Evolutionary conservation across 768 basidiomycete species (phyloP), one percentile per base, ranked within the genome.

Genomic region (Dentipellis fragilis): DNA sequence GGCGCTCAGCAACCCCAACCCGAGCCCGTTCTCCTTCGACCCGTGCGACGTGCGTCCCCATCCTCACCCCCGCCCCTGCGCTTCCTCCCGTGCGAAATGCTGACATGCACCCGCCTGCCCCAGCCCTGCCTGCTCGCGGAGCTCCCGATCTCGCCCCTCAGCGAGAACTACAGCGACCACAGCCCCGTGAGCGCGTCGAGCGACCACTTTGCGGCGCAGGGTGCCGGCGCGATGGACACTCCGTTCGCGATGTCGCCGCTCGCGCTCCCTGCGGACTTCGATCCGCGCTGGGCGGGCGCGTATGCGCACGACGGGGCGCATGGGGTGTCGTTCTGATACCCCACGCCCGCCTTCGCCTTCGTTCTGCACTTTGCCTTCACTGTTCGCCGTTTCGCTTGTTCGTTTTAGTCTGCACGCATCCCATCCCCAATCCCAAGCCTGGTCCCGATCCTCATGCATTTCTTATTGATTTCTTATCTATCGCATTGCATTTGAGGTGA

Each of bases 91-190:
- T 6, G 10, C 34, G 11, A 34, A 16, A 35, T 19, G 36, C 29
- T 17, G 11, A 23, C 37, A 36, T 54, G 57, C 39, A 61, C 51
- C 22, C 17, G 9, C 22, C 39, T 38, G 17, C 21, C 57, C 35
- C 59, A 60, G 61, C 36, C 61, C 37, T 49, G 56, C 5, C 59
- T 55, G 37, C 54, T 60, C 19, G 59, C 57, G 40, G 61, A 62
- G n/a, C 54, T 62, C n/a, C 61, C 61, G 21, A 62, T 62, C 54
- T 62, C 61, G n/a, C 61, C 61, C n/a, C 51, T 62, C 51, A 62
- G 61, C 37, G 59, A 59, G 42, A 60, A 55, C 22, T 62, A 60
- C 52, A 57, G 61, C 40, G 61, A 62, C 23, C 52, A 42, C 16
- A 57, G 60, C 42, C 55, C 60, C 22, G 51, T 52, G 42, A 48